Evolutionary conservation across 257 asterid genomes (phyloP), one percentile per base, ranked within the genome.

Genomic region (Ilex aquifolium): DNA sequence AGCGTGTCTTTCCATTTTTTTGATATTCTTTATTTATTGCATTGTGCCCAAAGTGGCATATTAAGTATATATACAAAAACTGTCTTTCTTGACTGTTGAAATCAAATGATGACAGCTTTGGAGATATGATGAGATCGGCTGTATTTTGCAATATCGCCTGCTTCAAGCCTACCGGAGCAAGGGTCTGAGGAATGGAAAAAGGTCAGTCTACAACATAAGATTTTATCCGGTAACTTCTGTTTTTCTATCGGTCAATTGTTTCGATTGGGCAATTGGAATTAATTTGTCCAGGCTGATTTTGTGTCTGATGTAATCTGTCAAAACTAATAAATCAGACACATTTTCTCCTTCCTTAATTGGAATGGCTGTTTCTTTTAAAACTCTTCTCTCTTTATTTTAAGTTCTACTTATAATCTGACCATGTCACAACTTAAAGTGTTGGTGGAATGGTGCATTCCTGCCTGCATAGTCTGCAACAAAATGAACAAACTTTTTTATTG

Each of bases 51-150:
- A 42, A 39, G 21, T 54, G 31, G 17, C 4, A n/a, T 49, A 36
- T 77, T 60, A 14, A 62, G 67, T 59, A 54, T 49, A 63, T 59
- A 67, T 52, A 64, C 36, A 39, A 39, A 58, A 54, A 57, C 8
- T 53, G 51, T 52, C 65, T 74, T 69, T 65, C 44, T 67, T 79
- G 69, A 84, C 81, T 64, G 68, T 71, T 71, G 65, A 70, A 76
- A 66, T 76, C 74, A 48, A 70, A 63, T 78, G 65, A 57, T 84
- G 83, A 79, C 95, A 88, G 99, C 73, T 85, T 92, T 57, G 97
- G 99, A 72, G 91, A 81, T 17, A 82, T 92, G 83, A 87, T 92
- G 99, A 87, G 77, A 75, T 92, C 99, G 30, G 97, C 99, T 50
- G 97, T 85, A 62, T 78, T 92, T 70, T 85, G 97, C 95, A 89